Evolutionary conservation across 2,329 filamentous ascomycete species (phyloP).

Genomic region (Orbilia brochopaga): DNA sequence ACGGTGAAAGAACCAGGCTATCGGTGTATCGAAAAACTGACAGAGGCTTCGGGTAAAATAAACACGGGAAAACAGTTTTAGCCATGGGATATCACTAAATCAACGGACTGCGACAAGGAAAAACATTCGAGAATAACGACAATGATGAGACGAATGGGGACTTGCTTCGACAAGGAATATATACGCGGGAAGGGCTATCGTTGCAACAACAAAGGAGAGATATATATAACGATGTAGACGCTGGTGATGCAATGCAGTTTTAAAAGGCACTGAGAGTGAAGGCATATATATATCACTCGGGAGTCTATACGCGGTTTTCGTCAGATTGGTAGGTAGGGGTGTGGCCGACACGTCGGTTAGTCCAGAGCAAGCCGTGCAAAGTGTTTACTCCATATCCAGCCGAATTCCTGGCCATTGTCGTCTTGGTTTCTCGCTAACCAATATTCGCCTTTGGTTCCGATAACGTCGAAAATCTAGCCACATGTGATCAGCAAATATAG

Average conservation of each 20-base stretch:
- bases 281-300: constrained; percentile 32
- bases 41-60: neutral
- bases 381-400: constrained; percentile 99
- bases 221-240: constrained; percentile 16
- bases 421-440: constrained; percentile 99
- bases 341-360: constrained; percentile 31
- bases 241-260: constrained; percentile 19
- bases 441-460: constrained; percentile 94
- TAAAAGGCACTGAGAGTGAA: constrained; percentile 5
- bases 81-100: constrained; percentile 48
- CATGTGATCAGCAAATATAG: constrained; percentile 12
- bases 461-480: constrained; percentile 65
- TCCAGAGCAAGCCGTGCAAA: constrained; percentile 70
- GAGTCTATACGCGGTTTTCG: constrained; percentile 15
- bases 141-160: neutral
- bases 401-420: constrained; percentile 76
- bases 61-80: constrained; percentile 8
- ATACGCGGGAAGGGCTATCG: constrained; percentile 7
- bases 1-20: neutral
- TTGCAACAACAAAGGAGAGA: constrained; percentile 41
- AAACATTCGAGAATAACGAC: constrained; percentile 3
- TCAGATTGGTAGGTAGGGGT: constrained; percentile 3
- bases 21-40: neutral
- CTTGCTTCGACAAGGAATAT: neutral
- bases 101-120: constrained; percentile 25